Percentiles rank a stretch among this genome's conserved stretches.
phyloP scores from a whole-genome alignment of 345 rosid species.

The Acer saccharum region DNA sequence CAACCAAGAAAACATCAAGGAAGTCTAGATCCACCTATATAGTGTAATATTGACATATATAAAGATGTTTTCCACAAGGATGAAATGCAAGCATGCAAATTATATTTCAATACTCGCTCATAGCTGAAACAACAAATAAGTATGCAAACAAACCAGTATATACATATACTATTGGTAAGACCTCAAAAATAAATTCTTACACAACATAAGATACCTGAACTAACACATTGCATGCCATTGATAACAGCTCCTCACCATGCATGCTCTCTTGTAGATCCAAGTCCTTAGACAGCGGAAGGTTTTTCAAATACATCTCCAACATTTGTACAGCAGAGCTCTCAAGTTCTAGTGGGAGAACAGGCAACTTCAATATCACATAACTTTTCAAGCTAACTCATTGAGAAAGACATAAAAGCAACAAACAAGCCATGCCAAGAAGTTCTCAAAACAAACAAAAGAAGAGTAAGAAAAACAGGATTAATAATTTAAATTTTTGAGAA shows the following conservation, averaged over 20 bases:
- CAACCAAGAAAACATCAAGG: not conserved
- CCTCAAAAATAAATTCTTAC: not conserved
- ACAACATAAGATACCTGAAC: constrained; percentile 68
- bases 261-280: constrained; percentile 91
- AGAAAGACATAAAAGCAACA: constrained; percentile 13
- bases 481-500: not conserved
- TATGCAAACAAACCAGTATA: not conserved
- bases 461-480: not conserved
- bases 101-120: constrained; percentile 2
- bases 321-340: constrained; percentile 59
- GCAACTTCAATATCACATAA: constrained; percentile 20
- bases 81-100: not conserved
- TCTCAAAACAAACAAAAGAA: not conserved
- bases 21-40: not conserved
- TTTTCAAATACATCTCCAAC: constrained; percentile 71
- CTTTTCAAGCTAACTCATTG: constrained; percentile 14
- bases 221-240: constrained; percentile 68
- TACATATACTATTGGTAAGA: not conserved
- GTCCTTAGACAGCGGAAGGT: constrained; percentile 82
- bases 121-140: not conserved
- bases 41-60: not conserved
- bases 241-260: constrained; percentile 91
- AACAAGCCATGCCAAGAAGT: not conserved
- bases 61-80: not conserved
- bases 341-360: constrained; percentile 51